Conservation (phyloP, 1,284 basidiomycete genomes). For the Malassezia obtusa region DNA sequence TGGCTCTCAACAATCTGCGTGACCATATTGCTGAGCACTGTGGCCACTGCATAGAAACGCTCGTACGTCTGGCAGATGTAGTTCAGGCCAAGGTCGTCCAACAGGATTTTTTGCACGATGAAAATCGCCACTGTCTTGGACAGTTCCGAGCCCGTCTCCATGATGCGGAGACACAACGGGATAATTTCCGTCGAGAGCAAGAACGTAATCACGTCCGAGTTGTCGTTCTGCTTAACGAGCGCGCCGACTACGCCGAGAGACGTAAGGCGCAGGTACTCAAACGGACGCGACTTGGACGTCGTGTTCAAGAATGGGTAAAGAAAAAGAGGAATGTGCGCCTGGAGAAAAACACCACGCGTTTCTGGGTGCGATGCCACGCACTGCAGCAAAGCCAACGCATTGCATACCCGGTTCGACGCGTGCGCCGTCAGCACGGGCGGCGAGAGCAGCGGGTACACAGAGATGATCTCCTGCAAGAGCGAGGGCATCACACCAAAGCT, state of each 20-base stretch:
- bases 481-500: slow-evolving; percentile 99
- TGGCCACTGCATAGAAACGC: slow-evolving; percentile 96
- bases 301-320: slow-evolving; percentile 99
- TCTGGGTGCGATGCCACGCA: slow-evolving; percentile 61
- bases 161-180: slow-evolving; percentile 94
- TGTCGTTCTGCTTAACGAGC: slow-evolving; percentile 90
- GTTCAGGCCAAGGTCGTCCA: slow-evolving; percentile 92
- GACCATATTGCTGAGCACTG: slow-evolving; percentile 98
- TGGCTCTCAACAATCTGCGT: slow-evolving; percentile 71
- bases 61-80: slow-evolving; percentile 99
- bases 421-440: slow-evolving; percentile 94
- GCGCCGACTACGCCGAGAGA: slow-evolving; percentile 97
- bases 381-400: slow-evolving; percentile 90
- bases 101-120: slow-evolving; percentile 97
- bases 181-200: slow-evolving; percentile 98
- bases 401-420: slow-evolving; percentile 98
- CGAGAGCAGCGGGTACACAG: slow-evolving; percentile 89
- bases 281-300: slow-evolving; percentile 94
- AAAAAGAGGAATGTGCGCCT: slow-evolving; percentile 93
- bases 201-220: slow-evolving; percentile 97
- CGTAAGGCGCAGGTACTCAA: slow-evolving; percentile 94
- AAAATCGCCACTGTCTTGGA: slow-evolving; percentile 99
- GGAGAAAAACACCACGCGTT: slow-evolving; percentile 42
- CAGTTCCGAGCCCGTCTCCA: slow-evolving; percentile 99
- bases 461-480: slow-evolving; percentile 92